Percentiles rank a stretch among this genome's conserved stretches.
phyloP scores from a whole-genome alignment of 345 rosid species.

The Citrus inodora region DNA sequence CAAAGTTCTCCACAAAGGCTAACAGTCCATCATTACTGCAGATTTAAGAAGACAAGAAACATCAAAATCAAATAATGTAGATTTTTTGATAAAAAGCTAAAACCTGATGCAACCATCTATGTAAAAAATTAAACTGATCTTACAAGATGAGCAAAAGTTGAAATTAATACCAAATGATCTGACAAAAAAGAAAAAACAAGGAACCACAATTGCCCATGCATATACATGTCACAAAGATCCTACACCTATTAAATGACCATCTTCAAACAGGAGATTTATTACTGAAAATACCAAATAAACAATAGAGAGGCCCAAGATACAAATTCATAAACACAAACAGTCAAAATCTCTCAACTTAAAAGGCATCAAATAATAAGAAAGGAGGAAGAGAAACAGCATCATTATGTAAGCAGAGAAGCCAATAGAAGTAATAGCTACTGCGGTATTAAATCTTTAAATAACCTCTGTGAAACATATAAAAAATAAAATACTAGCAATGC shows the following conservation, averaged over 20 bases:
- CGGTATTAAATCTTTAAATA: no score
- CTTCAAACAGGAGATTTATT: background rate
- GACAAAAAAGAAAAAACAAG: background rate
- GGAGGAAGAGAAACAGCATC: background rate
- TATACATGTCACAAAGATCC: no score
- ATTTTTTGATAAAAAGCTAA: background rate
- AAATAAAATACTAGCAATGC: background rate
- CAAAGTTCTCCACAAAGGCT: constrained; percentile 91
- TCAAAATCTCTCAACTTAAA: background rate
- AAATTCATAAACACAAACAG: background rate
- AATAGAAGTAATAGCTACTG: background rate
- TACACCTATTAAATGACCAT: background rate
- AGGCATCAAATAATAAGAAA: background rate
- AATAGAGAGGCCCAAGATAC: background rate
- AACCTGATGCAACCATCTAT: background rate
- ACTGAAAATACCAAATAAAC: background rate
- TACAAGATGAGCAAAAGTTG: background rate
- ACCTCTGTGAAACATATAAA: background rate
- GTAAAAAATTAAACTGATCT: background rate
- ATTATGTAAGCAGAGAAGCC: no score
- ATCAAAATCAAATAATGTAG: background rate
- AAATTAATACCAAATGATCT: background rate
- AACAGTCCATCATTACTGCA: constrained; percentile 96
- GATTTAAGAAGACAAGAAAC: constrained; percentile 8
- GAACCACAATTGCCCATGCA: background rate